These are phyloP conservation scores for Aureobasidium sp. DNA, from an alignment of 2,329 filamentous ascomycete genomes.

Conservation along the genomic window DNA sequence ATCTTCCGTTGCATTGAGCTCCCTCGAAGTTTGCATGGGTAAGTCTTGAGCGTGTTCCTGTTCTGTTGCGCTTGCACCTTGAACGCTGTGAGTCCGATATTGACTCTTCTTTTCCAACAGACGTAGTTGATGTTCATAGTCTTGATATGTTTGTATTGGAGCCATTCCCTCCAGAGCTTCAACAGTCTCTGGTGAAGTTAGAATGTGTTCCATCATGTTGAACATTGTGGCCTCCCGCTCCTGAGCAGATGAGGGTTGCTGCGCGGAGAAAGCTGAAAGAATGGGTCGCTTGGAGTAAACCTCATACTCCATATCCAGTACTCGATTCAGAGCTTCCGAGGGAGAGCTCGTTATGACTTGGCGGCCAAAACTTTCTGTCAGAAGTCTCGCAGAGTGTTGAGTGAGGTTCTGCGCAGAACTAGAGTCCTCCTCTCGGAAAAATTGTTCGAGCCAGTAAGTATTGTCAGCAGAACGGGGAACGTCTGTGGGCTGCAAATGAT, in stretches of 20 bases:
- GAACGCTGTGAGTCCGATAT: background rate
- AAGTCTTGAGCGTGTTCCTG: background rate
- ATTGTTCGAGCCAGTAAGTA: background rate
- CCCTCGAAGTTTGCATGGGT: background rate
- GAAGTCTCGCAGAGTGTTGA: background rate
- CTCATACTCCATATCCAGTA: slow-evolving; percentile 1
- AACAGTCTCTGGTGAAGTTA: background rate
- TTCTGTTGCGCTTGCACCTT: background rate
- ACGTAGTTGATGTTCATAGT: background rate
- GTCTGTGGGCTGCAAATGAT: background rate
- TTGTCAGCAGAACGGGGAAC: background rate
- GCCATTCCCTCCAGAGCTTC: background rate
- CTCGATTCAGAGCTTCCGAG: background rate
- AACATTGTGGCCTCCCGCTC: background rate
- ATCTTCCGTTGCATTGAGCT: background rate
- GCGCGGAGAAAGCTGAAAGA: background rate
- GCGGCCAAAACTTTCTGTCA: background rate
- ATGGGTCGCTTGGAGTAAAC: background rate
- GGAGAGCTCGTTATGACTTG: background rate
- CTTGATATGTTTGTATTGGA: background rate
- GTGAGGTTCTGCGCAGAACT: background rate
- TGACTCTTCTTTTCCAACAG: background rate
- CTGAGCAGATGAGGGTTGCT: background rate
- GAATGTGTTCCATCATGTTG: slow-evolving; percentile 4
- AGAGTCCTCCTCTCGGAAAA: background rate